Conservation (phyloP, 106 monocot genomes). For the Phalaenopsis aphrodite region DNA sequence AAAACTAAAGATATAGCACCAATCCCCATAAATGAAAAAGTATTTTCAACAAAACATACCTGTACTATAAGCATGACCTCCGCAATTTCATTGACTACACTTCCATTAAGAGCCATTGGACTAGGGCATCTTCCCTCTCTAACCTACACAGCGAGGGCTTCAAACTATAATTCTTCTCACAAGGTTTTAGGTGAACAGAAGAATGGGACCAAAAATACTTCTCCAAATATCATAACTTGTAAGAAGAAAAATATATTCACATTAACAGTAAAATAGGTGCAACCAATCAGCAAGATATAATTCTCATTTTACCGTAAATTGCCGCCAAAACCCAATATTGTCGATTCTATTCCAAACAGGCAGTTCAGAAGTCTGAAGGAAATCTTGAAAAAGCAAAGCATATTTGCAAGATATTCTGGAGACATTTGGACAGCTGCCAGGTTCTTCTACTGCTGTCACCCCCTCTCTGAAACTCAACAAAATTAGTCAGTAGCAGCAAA, state of each 20-base stretch:
- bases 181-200: background rate
- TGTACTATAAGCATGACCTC: slow-evolving; percentile 98
- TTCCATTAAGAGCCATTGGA: slow-evolving; percentile 17
- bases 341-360: slow-evolving; percentile 81
- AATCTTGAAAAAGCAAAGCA: slow-evolving; percentile 80
- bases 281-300: background rate
- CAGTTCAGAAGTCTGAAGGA: slow-evolving; percentile 59
- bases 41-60: slow-evolving; percentile 29
- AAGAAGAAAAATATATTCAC: background rate
- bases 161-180: slow-evolving; percentile 3
- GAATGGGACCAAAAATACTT: background rate
- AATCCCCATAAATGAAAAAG: background rate
- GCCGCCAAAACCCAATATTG: slow-evolving; percentile 94
- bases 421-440: slow-evolving; percentile 76
- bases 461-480: slow-evolving; percentile 64
- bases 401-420: slow-evolving; percentile 71
- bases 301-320: slow-evolving; percentile 50
- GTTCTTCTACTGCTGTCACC: slow-evolving; percentile 83
- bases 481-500: slow-evolving; percentile 6
- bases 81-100: slow-evolving; percentile 31
- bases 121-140: slow-evolving; percentile 72
- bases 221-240: background rate
- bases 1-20: background rate
- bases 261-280: background rate
- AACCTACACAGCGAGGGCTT: slow-evolving; percentile 41